A percentile compares a stretch with the other conserved stretches of the same genome.
Evolutionary conservation across 768 basidiomycete genomes (phyloP).

Genomic region (Tulasnella sp.): DNA sequence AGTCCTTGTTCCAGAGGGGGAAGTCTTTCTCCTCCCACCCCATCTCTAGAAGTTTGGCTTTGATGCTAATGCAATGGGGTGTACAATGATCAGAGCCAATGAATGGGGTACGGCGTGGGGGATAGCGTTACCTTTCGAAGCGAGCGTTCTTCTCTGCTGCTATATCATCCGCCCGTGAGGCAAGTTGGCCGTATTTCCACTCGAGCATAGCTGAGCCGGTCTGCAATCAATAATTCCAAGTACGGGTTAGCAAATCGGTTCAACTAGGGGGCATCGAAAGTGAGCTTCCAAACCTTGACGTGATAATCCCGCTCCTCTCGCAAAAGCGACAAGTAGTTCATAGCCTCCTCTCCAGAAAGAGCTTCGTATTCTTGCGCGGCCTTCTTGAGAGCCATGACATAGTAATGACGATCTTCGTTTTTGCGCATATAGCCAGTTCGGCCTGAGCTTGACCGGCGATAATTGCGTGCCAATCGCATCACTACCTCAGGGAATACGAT

Average conservation of each 20-base stretch:
- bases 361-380: neutral
- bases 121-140: neutral
- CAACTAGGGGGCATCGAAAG: neutral
- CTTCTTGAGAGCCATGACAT: neutral
- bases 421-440: no score
- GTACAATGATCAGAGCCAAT: no score
- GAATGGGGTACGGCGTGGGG: no score
- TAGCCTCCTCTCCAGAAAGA: neutral
- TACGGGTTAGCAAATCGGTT: neutral
- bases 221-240: neutral
- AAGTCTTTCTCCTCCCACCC: neutral
- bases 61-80: neutral
- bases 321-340: neutral
- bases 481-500: no score
- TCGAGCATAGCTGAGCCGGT: neutral
- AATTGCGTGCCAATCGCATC: no score
- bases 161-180: neutral
- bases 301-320: neutral
- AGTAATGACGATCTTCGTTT: neutral
- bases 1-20: neutral
- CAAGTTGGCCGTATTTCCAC: neutral
- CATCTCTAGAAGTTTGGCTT: neutral
- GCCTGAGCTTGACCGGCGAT: no score
- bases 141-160: neutral
- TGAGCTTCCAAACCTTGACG: neutral